Conservation (phyloP, 805 yeast species). For the Candida corydali region DNA sequence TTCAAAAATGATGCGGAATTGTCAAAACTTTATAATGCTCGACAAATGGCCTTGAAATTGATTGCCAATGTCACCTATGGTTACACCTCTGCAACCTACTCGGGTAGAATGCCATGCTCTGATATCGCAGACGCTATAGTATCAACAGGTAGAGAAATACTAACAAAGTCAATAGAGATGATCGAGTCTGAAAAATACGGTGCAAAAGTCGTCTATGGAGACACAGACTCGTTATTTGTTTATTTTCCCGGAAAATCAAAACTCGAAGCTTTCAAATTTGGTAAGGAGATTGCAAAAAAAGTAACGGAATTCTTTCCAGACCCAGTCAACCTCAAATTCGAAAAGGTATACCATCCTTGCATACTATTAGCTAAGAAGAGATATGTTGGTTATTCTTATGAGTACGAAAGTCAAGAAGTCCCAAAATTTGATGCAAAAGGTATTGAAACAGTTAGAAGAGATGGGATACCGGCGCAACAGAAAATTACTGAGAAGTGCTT, state of each 20-base stretch:
- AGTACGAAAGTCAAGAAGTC: conserved; percentile 44
- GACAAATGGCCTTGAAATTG: conserved; percentile 83
- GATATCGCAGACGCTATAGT: conserved; percentile 95
- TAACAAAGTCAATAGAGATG: conserved; percentile 61
- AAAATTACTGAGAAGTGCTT: conserved; percentile 71
- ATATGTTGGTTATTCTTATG: conserved; percentile 85
- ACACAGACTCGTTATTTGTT: conserved; percentile 91
- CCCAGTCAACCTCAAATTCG: conserved; percentile 82
- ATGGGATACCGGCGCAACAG: conserved; percentile 91
- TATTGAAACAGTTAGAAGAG: conserved; percentile 89
- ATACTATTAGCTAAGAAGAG: conserved; percentile 77
- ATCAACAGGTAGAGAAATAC: conserved; percentile 81
- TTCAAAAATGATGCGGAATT: conserved; percentile 42
- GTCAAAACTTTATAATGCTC: conserved; percentile 57
- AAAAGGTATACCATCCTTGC: conserved; percentile 88
- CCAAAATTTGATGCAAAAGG: conserved; percentile 95
- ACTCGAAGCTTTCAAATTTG: conserved; percentile 73
- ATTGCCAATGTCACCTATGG: conserved; percentile 97
- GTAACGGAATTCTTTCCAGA: conserved; percentile 69
- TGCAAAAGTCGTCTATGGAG: conserved; percentile 94
- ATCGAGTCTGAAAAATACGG: conserved; percentile 71
- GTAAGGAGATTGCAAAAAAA: conserved; percentile 60
- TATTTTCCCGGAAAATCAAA: conserved; percentile 79
- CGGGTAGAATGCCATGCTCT: conserved; percentile 96
- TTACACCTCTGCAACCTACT: conserved; percentile 88